Evolutionary conservation across 768 basidiomycete species (phyloP).

Genomic region (Calocybe gangraenosa): DNA sequence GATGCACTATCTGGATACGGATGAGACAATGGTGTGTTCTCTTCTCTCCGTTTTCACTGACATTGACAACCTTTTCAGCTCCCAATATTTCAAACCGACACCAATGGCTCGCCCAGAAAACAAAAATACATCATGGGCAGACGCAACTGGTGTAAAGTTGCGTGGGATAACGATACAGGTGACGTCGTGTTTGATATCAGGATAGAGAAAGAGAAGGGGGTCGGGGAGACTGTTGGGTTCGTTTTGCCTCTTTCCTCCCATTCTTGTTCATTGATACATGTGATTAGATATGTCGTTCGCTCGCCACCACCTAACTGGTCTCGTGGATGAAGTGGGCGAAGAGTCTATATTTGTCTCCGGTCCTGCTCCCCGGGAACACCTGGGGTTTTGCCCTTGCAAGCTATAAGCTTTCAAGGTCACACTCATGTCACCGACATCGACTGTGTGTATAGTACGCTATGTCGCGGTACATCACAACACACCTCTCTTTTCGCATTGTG

Average conservation of each 20-base stretch:
- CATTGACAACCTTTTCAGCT: constrained; percentile 36
- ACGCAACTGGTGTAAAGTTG: constrained; percentile 82
- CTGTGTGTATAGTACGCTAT: too few relatives aligned
- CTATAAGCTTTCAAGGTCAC: too few relatives aligned
- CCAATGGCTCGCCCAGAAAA: constrained; percentile 73
- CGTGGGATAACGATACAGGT: constrained; percentile 51
- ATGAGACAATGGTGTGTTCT: constrained; percentile 73
- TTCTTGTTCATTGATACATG: neutral
- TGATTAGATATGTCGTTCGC: constrained; percentile 18
- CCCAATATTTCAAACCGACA: constrained; percentile 72
- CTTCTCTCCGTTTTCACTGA: neutral
- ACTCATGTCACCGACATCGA: too few relatives aligned
- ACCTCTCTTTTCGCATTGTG: too few relatives aligned
- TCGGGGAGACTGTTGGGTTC: constrained; percentile 78
- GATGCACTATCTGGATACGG: constrained; percentile 76
- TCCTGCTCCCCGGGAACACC: too few relatives aligned
- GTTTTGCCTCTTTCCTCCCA: constrained; percentile 16
- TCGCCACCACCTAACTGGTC: constrained; percentile 22
- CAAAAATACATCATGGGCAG: constrained; percentile 82
- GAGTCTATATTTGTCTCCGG: too few relatives aligned
- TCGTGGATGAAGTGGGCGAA: constrained; percentile 7
- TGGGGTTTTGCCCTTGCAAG: too few relatives aligned
- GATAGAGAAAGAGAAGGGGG: constrained; percentile 81
- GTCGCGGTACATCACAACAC: too few relatives aligned
- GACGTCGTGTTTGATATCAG: constrained; percentile 80